These are phyloP conservation scores for Ganoderma lingzhi DNA, from an alignment of 1,284 basidiomycete genomes.

Conservation along the genomic window DNA sequence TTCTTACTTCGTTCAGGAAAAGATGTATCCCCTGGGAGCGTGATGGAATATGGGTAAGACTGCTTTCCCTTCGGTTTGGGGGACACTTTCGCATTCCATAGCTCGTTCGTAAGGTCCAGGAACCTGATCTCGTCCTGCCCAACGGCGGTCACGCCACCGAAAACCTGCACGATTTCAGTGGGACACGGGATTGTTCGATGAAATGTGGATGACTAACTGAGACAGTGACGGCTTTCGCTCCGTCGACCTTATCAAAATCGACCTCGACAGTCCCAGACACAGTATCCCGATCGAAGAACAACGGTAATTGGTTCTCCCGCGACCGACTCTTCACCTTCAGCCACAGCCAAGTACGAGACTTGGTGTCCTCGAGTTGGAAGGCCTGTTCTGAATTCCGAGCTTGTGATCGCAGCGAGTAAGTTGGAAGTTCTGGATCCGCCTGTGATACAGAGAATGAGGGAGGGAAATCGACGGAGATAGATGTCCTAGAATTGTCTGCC, in stretches of 20 bases:
- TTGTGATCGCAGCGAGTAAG: conserved; percentile 22
- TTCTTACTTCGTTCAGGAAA: conserved; percentile 35
- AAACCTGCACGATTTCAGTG: conserved; percentile 32
- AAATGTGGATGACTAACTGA: conserved; percentile 35
- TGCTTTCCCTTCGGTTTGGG: conserved; percentile 39
- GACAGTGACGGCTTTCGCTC: conserved; percentile 40
- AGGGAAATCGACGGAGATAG: neutral
- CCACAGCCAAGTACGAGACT: conserved; percentile 45
- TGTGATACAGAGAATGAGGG: conserved; percentile 10
- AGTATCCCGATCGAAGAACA: conserved; percentile 41
- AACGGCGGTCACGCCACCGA: conserved; percentile 44
- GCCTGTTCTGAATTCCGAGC: conserved; percentile 39
- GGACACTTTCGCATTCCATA: conserved; percentile 39
- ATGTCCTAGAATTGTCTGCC: neutral
- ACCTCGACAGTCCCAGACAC: conserved; percentile 42
- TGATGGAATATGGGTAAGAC: conserved; percentile 43
- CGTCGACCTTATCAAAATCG: conserved; percentile 41
- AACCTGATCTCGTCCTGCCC: conserved; percentile 48
- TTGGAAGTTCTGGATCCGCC: conserved; percentile 22
- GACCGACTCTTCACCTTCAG: conserved; percentile 42
- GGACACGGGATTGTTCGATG: neutral
- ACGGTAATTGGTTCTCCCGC: conserved; percentile 38
- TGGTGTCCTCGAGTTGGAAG: conserved; percentile 49
- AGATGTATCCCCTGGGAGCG: conserved; percentile 41
- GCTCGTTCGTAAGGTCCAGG: conserved; percentile 36